Conservation (phyloP, 495 filamentous ascomycete genomes). For the Hypomontagnella submonticulosa region DNA sequence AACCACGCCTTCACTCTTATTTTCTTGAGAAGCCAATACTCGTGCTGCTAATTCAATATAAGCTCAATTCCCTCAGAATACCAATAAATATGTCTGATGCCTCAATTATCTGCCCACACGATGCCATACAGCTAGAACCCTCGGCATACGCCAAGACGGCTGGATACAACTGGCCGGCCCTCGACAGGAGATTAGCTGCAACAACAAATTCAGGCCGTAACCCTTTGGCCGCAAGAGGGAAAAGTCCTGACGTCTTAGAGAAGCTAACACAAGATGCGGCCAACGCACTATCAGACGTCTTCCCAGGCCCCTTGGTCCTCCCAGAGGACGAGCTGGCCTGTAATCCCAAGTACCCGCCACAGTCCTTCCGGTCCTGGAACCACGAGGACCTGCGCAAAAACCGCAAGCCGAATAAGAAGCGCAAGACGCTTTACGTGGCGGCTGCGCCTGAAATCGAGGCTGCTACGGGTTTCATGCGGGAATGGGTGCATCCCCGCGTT, state of each 20-base stretch:
- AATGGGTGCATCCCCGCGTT: constrained; percentile 51
- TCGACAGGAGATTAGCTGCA: constrained; percentile 46
- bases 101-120: constrained; percentile 39
- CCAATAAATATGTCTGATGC: not conserved
- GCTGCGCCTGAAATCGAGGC: constrained; percentile 53
- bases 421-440: constrained; percentile 67
- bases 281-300: constrained; percentile 46
- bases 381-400: constrained; percentile 61
- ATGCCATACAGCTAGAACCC: constrained; percentile 45
- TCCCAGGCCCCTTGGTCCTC: constrained; percentile 70
- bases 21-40: too few species aligned
- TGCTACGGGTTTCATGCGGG: constrained; percentile 48
- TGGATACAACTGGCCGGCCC: constrained; percentile 39
- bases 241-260: constrained; percentile 5
- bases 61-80: not conserved
- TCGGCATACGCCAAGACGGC: constrained; percentile 47
- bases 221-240: constrained; percentile 13
- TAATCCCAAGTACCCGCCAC: constrained; percentile 65
- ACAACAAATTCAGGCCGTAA: constrained; percentile 46
- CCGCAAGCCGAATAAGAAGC: constrained; percentile 53
- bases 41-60: not conserved
- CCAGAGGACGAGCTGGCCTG: constrained; percentile 68
- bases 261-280: constrained; percentile 22
- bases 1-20: too few species aligned
- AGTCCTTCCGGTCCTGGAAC: constrained; percentile 68